These are phyloP conservation scores for Lactuca sativa DNA, from an alignment of 129 eudicot species.

Conservation along the genomic window DNA sequence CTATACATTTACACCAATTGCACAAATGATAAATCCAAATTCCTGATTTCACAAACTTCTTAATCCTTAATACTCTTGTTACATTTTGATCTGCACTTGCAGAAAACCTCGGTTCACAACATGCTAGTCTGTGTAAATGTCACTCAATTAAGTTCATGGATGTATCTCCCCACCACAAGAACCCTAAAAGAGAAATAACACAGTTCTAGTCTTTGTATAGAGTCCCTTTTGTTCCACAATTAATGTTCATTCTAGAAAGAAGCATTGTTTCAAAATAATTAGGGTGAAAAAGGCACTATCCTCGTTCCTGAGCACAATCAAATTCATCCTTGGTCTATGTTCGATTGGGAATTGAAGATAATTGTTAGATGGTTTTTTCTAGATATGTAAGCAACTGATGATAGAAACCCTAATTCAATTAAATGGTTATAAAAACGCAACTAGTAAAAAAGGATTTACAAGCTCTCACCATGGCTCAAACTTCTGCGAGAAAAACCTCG, in stretches of 20 bases:
- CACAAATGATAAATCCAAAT: not conserved
- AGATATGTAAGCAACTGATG: not conserved
- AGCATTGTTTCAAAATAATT: not conserved
- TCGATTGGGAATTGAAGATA: not conserved
- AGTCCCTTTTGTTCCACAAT: not conserved
- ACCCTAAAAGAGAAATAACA: not conserved
- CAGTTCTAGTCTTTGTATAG: not conserved
- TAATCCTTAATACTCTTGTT: not conserved
- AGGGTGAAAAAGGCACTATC: not conserved
- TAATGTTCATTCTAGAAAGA: not conserved
- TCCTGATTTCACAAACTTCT: not conserved
- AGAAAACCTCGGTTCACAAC: not conserved
- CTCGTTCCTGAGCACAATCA: not conserved
- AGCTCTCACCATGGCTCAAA: conserved; percentile 28
- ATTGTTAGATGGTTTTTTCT: not conserved
- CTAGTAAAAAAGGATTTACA: not conserved
- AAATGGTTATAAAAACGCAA: not conserved
- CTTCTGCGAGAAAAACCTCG: conserved; percentile 15
- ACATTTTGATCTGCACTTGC: conserved; percentile 1
- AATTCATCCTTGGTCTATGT: not conserved
- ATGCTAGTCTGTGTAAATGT: not conserved
- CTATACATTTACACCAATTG: not conserved
- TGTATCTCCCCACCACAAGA: not conserved
- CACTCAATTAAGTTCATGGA: not conserved
- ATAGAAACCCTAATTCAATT: conserved; percentile 23